phyloP scores from a whole-genome alignment of 139 green algal species.

The Coelastrella sp. region DNA sequence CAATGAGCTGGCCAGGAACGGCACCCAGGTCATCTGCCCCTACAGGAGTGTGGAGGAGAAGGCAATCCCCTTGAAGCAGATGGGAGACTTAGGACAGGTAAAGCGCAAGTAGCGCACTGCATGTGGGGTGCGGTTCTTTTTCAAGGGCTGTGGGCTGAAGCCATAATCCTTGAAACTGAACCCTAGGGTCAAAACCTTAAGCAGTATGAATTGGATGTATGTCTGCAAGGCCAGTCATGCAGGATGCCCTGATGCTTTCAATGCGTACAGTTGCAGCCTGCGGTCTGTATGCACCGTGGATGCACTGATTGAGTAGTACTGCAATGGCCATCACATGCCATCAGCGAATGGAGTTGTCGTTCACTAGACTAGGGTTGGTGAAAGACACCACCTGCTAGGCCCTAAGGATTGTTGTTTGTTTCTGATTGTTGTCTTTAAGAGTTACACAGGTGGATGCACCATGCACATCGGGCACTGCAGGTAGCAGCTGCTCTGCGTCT shows the following conservation, averaged over 20 bases:
- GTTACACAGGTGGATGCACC: no score
- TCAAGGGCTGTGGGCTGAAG: not conserved
- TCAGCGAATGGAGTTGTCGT: no score
- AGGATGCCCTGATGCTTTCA: no score
- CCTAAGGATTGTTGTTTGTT: no score
- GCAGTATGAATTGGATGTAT: not conserved
- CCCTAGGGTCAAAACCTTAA: no score
- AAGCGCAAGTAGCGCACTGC: not conserved
- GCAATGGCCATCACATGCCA: no score
- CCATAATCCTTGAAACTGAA: not conserved
- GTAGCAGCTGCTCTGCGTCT: not conserved
- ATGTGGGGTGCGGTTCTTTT: not conserved
- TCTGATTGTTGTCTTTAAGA: no score
- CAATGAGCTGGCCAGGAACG: slow-evolving; percentile 82
- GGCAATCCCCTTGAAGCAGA: slow-evolving; percentile 89
- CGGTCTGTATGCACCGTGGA: no score
- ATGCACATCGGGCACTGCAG: not conserved
- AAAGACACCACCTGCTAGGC: no score
- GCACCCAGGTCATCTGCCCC: slow-evolving; percentile 88
- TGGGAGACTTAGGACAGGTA: slow-evolving; percentile 96
- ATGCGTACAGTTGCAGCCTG: no score
- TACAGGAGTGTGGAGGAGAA: slow-evolving; percentile 90
- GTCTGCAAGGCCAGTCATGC: not conserved
- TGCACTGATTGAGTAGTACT: no score
- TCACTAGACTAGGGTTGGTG: no score